Evolutionary conservation across 129 eudicot species (phyloP).

Genomic region (Helichrysum umbraculigerum): DNA sequence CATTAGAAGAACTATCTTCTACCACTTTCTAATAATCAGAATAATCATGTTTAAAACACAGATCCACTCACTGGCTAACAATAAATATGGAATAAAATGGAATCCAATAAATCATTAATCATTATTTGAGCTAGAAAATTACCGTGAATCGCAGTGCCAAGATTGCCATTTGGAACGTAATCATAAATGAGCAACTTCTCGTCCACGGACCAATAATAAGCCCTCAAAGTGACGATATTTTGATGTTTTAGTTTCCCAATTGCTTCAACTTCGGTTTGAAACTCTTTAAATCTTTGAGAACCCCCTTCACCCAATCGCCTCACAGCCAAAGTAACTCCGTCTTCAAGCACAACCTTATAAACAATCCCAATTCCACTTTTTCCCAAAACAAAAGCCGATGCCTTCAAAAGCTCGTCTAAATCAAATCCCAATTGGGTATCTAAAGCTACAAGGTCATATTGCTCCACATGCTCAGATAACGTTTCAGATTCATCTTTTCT

Average conservation of each 20-base stretch:
- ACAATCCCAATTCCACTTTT: constrained; percentile 98
- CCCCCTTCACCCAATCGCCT: constrained; percentile 98
- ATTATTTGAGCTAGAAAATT: constrained; percentile 1
- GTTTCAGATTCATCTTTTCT: constrained; percentile 87
- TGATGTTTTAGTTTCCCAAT: constrained; percentile 89
- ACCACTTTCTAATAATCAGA: background rate
- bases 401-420: constrained; percentile 88
- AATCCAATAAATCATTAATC: background rate
- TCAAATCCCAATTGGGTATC: constrained; percentile 76
- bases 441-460: constrained; percentile 74
- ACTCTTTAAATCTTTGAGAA: constrained; percentile 93
- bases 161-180: constrained; percentile 77
- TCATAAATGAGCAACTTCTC: constrained; percentile 97
- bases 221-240: constrained; percentile 78
- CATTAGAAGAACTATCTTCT: background rate
- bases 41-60: background rate
- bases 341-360: constrained; percentile 96
- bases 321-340: constrained; percentile 85
- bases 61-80: background rate
- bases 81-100: background rate
- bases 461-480: constrained; percentile 83
- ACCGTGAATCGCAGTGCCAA: constrained; percentile 84
- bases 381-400: constrained; percentile 96
- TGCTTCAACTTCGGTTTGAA: constrained; percentile 96
- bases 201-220: constrained; percentile 96